Evolutionary conservation across 129 eudicot genomes (phyloP), one percentile per base, ranked within the genome.

Genomic region (Flaveria sonorensis): DNA sequence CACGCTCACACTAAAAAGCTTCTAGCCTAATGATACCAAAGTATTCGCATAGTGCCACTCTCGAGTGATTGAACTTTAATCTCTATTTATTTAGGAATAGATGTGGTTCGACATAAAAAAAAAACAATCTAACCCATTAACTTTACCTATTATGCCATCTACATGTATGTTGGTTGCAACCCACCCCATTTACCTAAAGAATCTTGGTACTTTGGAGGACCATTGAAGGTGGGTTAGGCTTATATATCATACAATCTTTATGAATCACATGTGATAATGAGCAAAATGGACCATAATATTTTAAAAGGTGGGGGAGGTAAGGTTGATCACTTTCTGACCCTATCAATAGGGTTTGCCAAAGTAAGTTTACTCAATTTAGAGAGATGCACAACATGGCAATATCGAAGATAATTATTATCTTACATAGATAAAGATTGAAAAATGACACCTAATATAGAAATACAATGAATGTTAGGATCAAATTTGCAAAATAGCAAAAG

Each of bases 271-370:
- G 80, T 51, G 51, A 51, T 65, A 18, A 21, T 20, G 73, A 66
- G 36, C 23, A 64, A 62, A 69, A 59, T 60, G 66, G 61, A 46
- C 61, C 14, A 62, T 63, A 10, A 24, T 75, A 2, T 75, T 62
- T 48, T 48, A 46, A 63, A 47, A 6, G 62, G 32, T 75, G 32
- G 63, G 55, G 50, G 32, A 42, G 11, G 18, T 63, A 63, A 48
- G 62, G 79, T 63, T 52, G 50, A 48, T 75, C 62, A 28, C 65
- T 66, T 76, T 65, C 65, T 32, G 65, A 65, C 65, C 80, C 65
- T 32, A 65, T 63, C 64, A 32, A 65, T n/a, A 76, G 39, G 24
- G 80, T 65, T 30, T 18, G 62, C 51, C 32, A 48, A 47, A 46
- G 14, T 59, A 47, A 51, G 62, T 47, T 45, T 72, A 75, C 21